Percentiles rank a stretch among this genome's conserved stretches.
Evolutionary conservation across 768 basidiomycete genomes (phyloP).

Genomic region (Auricularia sp.): DNA sequence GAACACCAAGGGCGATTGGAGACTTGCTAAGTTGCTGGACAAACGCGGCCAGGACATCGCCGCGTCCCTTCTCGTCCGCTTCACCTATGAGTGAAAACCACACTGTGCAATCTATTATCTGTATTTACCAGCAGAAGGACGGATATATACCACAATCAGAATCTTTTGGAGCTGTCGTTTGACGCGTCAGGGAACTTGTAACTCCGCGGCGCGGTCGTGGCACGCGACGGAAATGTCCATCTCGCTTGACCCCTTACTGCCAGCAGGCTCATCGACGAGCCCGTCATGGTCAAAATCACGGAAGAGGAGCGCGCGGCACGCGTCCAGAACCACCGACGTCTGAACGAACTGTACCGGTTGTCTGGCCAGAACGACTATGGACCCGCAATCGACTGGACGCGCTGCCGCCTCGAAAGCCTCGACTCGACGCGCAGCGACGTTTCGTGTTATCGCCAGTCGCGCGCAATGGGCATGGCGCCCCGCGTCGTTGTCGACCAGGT

Average conservation of each 20-base stretch:
- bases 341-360: background rate
- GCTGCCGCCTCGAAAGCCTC: background rate
- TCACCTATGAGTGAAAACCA: slow-evolving; percentile 9
- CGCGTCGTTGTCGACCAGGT: too few relatives aligned
- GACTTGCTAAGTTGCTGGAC: slow-evolving; percentile 40
- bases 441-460: too few relatives aligned
- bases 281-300: background rate
- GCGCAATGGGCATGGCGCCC: too few relatives aligned
- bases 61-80: slow-evolving; percentile 22
- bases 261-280: too few relatives aligned
- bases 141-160: background rate
- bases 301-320: background rate
- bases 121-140: background rate
- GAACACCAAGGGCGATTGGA: slow-evolving; percentile 36
- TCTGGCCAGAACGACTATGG: background rate
- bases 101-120: background rate
- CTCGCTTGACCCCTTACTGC: too few relatives aligned
- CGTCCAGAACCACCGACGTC: background rate
- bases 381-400: background rate
- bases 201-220: background rate
- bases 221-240: too few relatives aligned
- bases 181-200: background rate
- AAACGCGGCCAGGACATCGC: slow-evolving; percentile 34
- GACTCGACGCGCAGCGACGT: too few relatives aligned
- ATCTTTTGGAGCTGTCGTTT: background rate